Conservation (phyloP, 345 rosid genomes). For the Acer negundo region DNA sequence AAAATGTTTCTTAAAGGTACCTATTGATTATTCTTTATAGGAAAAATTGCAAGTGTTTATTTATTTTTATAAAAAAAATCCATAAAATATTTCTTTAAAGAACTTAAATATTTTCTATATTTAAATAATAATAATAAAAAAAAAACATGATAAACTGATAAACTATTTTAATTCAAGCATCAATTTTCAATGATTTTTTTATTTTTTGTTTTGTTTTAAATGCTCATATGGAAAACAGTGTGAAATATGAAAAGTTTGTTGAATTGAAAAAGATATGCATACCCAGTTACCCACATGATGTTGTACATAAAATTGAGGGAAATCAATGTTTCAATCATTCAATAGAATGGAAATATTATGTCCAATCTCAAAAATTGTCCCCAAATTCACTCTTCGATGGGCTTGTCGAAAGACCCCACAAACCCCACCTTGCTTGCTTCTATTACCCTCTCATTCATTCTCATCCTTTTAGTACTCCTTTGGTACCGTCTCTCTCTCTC, state of each 20-base stretch:
- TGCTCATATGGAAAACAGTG: background rate
- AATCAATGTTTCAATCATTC: slow-evolving; percentile 1
- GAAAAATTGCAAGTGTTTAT: too few relatives aligned
- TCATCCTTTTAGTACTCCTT: slow-evolving; percentile 8
- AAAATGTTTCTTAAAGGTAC: too few relatives aligned
- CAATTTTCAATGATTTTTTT: background rate
- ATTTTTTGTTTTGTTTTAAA: too few relatives aligned
- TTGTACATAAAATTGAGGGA: background rate
- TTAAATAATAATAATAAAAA: too few relatives aligned
- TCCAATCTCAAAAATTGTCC: background rate
- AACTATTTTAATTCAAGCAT: background rate
- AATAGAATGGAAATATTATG: background rate
- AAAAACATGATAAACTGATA: background rate
- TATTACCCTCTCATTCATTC: background rate
- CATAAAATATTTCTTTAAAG: too few relatives aligned
- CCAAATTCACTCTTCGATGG: background rate
- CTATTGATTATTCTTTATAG: too few relatives aligned
- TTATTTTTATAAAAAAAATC: too few relatives aligned
- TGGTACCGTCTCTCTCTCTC: background rate
- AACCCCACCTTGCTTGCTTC: background rate
- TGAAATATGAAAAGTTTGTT: background rate
- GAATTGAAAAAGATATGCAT: background rate
- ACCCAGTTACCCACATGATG: background rate
- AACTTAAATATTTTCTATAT: too few relatives aligned
- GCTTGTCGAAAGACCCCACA: slow-evolving; percentile 18